A percentile compares a stretch with the other conserved stretches of the same genome.
phyloP scores from a whole-genome alignment of 345 rosid species.

The Lepidium didymum region DNA sequence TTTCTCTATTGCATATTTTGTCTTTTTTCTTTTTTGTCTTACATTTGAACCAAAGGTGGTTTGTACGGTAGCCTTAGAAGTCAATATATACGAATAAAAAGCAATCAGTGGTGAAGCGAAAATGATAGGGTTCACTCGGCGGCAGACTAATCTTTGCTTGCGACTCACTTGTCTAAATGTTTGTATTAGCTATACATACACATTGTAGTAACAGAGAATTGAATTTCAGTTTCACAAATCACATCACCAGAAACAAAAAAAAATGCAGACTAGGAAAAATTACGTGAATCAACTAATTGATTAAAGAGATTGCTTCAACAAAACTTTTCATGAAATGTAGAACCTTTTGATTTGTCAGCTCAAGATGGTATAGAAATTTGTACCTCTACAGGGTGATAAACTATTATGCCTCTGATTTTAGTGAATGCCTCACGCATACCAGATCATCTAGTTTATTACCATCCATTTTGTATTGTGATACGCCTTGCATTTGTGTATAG shows the following conservation, averaged over 20 bases:
- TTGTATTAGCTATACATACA: background rate
- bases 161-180: too few species aligned
- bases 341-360: background rate
- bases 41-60: background rate
- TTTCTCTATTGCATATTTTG: slow-evolving; percentile 3
- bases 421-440: slow-evolving; percentile 68
- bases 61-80: slow-evolving; percentile 10
- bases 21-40: background rate
- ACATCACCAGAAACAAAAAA: background rate
- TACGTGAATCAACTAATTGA: background rate
- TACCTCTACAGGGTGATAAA: background rate
- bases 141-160: too few species aligned
- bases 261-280: background rate
- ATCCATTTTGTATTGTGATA: slow-evolving; percentile 91
- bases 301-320: slow-evolving; percentile 1
- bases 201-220: background rate
- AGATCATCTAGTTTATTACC: slow-evolving; percentile 94
- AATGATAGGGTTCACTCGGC: too few species aligned
- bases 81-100: background rate
- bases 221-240: background rate
- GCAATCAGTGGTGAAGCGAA: background rate
- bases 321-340: background rate
- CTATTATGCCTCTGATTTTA: slow-evolving; percentile 24
- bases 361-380: background rate
- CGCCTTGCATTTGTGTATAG: slow-evolving; percentile 63